Conservation (phyloP, 148 eudicot genomes). For the Rhododendron griersonianum region DNA sequence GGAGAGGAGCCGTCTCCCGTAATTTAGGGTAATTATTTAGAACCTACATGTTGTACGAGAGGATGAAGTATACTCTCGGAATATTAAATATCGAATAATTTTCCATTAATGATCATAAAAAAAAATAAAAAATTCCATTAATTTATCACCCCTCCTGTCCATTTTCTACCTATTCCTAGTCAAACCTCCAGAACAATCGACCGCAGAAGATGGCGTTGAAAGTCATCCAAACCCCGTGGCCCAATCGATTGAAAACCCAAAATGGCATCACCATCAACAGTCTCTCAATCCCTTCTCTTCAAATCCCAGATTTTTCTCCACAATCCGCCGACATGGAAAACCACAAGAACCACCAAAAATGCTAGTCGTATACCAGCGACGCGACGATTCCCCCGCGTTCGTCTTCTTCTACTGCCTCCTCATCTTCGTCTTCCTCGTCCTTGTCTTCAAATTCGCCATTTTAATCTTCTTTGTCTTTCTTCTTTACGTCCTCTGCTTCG, state of each 20-base stretch:
- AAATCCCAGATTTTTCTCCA: not conserved
- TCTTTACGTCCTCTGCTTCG: constrained; percentile 40
- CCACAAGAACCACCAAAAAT: not conserved
- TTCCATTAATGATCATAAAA: too few species aligned
- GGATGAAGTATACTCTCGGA: too few species aligned
- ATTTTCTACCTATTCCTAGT: not conserved
- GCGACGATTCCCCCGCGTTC: constrained; percentile 5
- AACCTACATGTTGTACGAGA: too few species aligned
- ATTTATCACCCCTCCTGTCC: too few species aligned
- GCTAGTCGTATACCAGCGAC: not conserved
- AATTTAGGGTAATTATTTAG: too few species aligned
- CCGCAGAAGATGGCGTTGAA: not conserved
- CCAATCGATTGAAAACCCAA: not conserved
- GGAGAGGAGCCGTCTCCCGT: too few species aligned
- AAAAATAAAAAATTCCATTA: too few species aligned
- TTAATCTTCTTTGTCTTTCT: constrained; percentile 31
- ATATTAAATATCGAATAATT: too few species aligned
- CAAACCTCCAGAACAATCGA: not conserved
- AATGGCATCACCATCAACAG: not conserved
- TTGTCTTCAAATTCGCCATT: constrained; percentile 31
- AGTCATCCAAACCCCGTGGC: not conserved
- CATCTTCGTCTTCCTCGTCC: constrained; percentile 23
- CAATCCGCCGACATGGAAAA: not conserved
- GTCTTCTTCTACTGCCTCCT: constrained; percentile 29
- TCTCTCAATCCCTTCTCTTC: not conserved